Evolutionary conservation across 2,329 filamentous ascomycete genomes (phyloP).

Genomic region (Aspergillus brunneoviolaceus): DNA sequence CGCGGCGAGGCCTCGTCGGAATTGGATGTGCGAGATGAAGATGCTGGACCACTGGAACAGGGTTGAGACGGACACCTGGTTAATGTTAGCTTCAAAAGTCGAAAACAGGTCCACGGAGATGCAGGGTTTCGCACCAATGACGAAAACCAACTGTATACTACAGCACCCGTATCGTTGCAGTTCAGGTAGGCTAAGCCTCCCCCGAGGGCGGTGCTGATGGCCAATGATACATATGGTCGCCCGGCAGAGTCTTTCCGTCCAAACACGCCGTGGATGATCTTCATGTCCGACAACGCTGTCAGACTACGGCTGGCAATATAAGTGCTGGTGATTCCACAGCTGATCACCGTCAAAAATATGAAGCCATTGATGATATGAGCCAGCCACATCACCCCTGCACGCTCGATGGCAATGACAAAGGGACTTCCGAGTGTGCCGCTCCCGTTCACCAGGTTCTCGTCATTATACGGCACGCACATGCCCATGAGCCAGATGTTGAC

Average conservation of each 20-base stretch:
- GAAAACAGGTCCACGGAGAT: not conserved
- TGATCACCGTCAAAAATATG: slow-evolving; percentile 37
- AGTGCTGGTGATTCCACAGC: slow-evolving; percentile 35
- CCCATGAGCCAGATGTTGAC: slow-evolving; percentile 39
- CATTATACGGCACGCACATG: slow-evolving; percentile 35
- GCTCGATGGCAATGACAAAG: slow-evolving; percentile 31
- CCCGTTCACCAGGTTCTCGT: slow-evolving; percentile 27
- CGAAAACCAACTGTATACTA: slow-evolving; percentile 38
- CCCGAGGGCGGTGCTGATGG: slow-evolving; percentile 29
- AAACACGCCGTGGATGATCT: slow-evolving; percentile 24
- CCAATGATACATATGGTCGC: slow-evolving; percentile 31
- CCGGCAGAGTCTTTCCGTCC: slow-evolving; percentile 26
- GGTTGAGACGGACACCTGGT: slow-evolving; percentile 30
- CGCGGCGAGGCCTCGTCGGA: slow-evolving; percentile 27
- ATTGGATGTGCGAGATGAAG: slow-evolving; percentile 30
- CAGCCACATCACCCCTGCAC: slow-evolving; percentile 31
- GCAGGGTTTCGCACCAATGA: slow-evolving; percentile 20
- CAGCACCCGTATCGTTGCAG: slow-evolving; percentile 24
- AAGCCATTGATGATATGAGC: slow-evolving; percentile 36
- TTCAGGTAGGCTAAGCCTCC: slow-evolving; percentile 38
- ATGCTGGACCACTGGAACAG: slow-evolving; percentile 31
- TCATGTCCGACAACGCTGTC: slow-evolving; percentile 32
- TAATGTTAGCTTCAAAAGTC: not conserved
- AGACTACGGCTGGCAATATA: slow-evolving; percentile 36
- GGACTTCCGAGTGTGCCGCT: slow-evolving; percentile 33